A percentile compares a stretch with the other conserved stretches of the same genome.
phyloP scores from a whole-genome alignment of 331 rosid species.

The Prunus yedoensis region DNA sequence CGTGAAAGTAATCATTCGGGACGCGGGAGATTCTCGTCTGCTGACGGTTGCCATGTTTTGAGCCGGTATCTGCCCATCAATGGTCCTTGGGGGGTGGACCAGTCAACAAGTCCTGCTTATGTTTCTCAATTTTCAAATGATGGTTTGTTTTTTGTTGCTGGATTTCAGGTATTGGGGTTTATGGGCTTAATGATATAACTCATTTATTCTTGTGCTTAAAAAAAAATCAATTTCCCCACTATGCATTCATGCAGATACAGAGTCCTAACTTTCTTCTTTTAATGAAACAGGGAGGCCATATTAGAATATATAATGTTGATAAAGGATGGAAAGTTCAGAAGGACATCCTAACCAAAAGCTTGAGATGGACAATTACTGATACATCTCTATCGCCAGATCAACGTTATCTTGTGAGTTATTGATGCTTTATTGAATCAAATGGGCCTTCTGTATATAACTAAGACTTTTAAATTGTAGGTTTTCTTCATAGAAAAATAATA shows the following conservation, averaged over 20 bases:
- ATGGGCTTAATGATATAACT: not conserved
- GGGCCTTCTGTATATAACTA: not conserved
- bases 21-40: conserved; percentile 73
- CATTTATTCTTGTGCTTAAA: not conserved
- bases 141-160: conserved; percentile 83
- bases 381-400: conserved; percentile 83
- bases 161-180: conserved; percentile 62
- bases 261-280: not conserved
- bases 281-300: conserved; percentile 66
- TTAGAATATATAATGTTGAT: conserved; percentile 78
- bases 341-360: conserved; percentile 70
- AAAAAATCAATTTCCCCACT: not conserved
- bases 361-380: conserved; percentile 94
- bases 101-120: conserved; percentile 70
- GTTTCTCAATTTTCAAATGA: conserved; percentile 89
- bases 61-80: conserved; percentile 81
- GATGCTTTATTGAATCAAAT: not conserved
- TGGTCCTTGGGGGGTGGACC: conserved; percentile 83
- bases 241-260: not conserved
- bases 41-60: conserved; percentile 76
- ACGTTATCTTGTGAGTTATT: conserved; percentile 69
- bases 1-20: conserved; percentile 80
- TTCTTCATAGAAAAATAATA: not conserved
- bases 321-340: conserved; percentile 79
- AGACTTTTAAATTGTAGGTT: not conserved